These are phyloP conservation scores for Avena sativa DNA, from an alignment of 176 grass and related monocot species.

Conservation along the genomic window DNA sequence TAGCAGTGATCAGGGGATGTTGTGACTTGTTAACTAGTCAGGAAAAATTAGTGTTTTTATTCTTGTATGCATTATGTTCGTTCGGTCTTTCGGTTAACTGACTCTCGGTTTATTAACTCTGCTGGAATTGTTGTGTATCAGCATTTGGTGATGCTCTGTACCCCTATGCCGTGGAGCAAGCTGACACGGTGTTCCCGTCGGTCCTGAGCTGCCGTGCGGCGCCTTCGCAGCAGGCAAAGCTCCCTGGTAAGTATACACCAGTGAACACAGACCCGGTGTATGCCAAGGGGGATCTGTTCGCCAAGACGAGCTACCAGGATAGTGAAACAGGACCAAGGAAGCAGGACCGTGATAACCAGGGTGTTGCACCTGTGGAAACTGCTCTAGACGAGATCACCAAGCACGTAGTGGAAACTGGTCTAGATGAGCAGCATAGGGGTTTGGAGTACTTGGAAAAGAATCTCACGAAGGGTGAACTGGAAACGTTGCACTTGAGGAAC, in stretches of 20 bases:
- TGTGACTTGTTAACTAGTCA: neutral
- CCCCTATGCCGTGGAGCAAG: neutral
- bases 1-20: neutral
- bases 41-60: neutral
- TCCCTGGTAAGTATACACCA: neutral
- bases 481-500: neutral
- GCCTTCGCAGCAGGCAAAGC: neutral
- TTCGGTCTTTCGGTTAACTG: neutral
- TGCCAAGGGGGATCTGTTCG: neutral
- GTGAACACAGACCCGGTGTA: neutral
- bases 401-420: neutral
- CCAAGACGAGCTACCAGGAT: neutral
- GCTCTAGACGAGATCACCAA: neutral
- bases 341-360: neutral
- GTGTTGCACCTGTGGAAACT: neutral
- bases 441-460: neutral
- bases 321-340: neutral
- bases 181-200: conserved; percentile 14
- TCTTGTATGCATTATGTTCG: neutral
- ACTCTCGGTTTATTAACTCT: neutral
- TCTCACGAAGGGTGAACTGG: neutral
- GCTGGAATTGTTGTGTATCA: conserved; percentile 6
- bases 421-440: conserved; percentile 8
- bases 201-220: neutral
- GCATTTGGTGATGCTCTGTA: neutral